phyloP scores from a whole-genome alignment of 148 eudicot species.

The Rhododendron kiyosumense region DNA sequence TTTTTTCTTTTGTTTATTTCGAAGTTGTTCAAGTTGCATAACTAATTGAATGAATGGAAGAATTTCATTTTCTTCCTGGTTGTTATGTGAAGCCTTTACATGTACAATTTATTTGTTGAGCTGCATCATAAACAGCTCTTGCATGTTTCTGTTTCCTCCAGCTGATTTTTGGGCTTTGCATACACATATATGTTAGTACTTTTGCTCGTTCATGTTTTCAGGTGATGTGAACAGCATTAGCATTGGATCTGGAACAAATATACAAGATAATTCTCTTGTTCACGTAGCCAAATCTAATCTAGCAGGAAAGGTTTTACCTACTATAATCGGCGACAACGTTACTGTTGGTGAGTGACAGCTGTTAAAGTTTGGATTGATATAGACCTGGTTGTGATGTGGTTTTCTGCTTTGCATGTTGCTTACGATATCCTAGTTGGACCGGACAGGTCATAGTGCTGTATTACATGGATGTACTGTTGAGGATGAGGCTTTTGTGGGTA shows the following conservation, averaged over 20 bases:
- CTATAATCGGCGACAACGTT: slow-evolving; percentile 55
- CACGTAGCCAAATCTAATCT: slow-evolving; percentile 61
- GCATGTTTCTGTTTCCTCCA: neutral
- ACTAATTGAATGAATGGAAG: neutral
- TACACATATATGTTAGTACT: neutral
- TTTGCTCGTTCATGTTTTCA: slow-evolving; percentile 3
- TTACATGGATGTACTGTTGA: slow-evolving; percentile 61
- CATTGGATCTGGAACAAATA: slow-evolving; percentile 58
- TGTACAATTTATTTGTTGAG: neutral
- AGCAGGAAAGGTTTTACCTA: slow-evolving; percentile 49
- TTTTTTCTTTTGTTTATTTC: neutral
- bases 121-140: neutral
- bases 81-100: neutral
- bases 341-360: slow-evolving; percentile 40
- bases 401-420: neutral
- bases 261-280: slow-evolving; percentile 60
- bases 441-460: slow-evolving; percentile 57
- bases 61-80: neutral
- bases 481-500: slow-evolving; percentile 60
- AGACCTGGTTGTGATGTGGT: neutral
- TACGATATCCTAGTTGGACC: slow-evolving; percentile 8
- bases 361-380: neutral
- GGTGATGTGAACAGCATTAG: slow-evolving; percentile 64
- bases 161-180: neutral
- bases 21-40: neutral